Evolutionary conservation across 1,284 basidiomycete species (phyloP), one percentile per base, ranked within the genome.

Genomic region (Rhodotorula sp.): DNA sequence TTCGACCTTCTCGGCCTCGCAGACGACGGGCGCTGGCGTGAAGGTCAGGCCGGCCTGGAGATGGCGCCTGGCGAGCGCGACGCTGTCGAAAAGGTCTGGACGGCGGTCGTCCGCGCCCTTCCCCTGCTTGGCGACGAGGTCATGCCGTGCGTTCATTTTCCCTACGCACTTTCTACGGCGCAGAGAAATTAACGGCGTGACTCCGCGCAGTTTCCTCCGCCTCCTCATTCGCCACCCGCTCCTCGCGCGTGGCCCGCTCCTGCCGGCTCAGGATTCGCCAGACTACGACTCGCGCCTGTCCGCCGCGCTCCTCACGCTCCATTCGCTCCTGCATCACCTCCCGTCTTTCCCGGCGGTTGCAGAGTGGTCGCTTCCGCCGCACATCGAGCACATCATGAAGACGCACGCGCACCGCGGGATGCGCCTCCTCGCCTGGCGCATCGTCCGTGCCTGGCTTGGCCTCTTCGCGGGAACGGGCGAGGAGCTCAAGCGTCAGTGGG

Each of bases 61-160:
- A 57, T 65, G 22, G 64, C 74, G 25, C 69, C 74, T 46, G 69
- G 74, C 19, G 68, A 71, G n/a, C 48, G 59, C 19, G 56, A 61
- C 2, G 69, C 69, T 29, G 70, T 73, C 36, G 71, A 70, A 58
- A 66, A 66, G 48, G 75, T 78, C 44, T 77, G 71, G 39, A 57
- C 56, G 44, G 78, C 78, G 4, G 54, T 81, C 32, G 76, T 77
- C 1, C 64, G 69, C 10, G 54, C 54, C 8, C 21, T 72, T 12
- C 70, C 70, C 27, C 69, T 81, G 1, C 62, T 82, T 29, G 67
- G 70, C 46, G 76, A 80, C 12, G 78, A 79, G 34, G 60, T 79
- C 21, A 77, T 79, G 61, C 78, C 78, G 79, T 79, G 48, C 54
- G 79, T 76, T 9, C 37, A 22, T 44, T 19, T n/a, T 57, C 34